Conservation (phyloP, 108 stramenopile species). For the Cyclotella kingstonii region DNA sequence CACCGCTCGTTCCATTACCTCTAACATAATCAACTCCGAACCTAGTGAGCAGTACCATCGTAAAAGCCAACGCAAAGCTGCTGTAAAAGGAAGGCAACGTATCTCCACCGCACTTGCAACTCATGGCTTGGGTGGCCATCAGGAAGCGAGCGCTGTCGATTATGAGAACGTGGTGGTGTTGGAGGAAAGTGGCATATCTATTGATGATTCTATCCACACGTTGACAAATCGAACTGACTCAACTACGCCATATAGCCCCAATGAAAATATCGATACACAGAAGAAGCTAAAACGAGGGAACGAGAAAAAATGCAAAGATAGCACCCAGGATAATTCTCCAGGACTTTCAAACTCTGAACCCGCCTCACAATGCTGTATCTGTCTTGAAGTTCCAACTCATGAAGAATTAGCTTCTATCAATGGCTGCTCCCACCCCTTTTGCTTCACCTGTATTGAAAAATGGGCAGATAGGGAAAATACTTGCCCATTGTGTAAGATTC, state of each 20-base stretch:
- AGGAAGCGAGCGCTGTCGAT: not conserved
- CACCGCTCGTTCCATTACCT: too few relatives aligned
- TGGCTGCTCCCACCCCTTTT: conserved; percentile 79
- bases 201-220: not conserved
- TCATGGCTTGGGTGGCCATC: conserved; percentile 14
- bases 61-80: conserved; percentile 13
- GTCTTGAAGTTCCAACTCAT: conserved; percentile 60
- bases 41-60: too few relatives aligned
- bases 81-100: conserved; percentile 14
- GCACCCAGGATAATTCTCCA: not conserved
- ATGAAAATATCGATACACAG: too few relatives aligned
- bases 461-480: conserved; percentile 88
- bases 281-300: not conserved
- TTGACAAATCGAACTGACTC: too few relatives aligned
- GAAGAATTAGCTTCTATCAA: conserved; percentile 60
- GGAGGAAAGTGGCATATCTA: too few relatives aligned
- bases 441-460: conserved; percentile 83
- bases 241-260: too few relatives aligned
- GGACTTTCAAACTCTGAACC: too few relatives aligned
- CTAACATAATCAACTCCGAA: too few relatives aligned
- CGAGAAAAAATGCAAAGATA: not conserved
- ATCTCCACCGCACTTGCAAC: conserved; percentile 28
- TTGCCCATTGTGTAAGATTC: conserved; percentile 83
- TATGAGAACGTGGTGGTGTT: not conserved
- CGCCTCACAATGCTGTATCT: conserved; percentile 66